Conservation (phyloP, 2,329 filamentous ascomycete species). For the Gremmenia infestans region DNA sequence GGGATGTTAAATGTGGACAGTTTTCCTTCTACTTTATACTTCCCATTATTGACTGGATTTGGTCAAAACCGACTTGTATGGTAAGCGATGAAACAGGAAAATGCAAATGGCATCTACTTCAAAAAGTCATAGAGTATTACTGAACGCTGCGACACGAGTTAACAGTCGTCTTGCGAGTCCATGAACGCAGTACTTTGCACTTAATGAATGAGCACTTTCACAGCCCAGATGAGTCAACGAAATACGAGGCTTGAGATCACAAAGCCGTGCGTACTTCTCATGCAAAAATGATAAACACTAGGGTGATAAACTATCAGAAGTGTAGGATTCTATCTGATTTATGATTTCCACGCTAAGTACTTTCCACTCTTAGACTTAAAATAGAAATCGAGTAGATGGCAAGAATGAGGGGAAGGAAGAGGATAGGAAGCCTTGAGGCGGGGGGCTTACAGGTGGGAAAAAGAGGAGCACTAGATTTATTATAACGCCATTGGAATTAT, state of each 20-base stretch:
- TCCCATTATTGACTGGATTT: background rate
- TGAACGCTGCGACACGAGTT: background rate
- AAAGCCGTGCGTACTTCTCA: background rate
- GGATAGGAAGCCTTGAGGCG: background rate
- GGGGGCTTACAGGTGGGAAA: background rate
- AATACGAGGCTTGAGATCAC: background rate
- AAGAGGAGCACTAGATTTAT: background rate
- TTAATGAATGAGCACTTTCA: background rate
- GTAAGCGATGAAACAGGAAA: background rate
- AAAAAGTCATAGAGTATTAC: background rate
- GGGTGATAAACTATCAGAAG: background rate
- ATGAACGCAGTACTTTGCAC: background rate
- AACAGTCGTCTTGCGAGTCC: background rate
- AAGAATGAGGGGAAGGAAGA: background rate
- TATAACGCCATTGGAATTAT: background rate
- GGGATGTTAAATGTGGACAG: slow-evolving; percentile 58
- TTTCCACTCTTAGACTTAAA: background rate
- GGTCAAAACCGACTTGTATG: background rate
- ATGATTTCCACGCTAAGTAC: background rate
- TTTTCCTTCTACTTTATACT: slow-evolving; percentile 28
- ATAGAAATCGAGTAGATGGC: background rate
- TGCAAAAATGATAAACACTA: background rate
- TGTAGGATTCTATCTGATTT: background rate
- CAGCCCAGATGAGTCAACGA: background rate
- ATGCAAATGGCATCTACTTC: background rate